Evolutionary conservation across 495 filamentous ascomycete species (phyloP), one percentile per base, ranked within the genome.

Genomic region (Xylaria curta): DNA sequence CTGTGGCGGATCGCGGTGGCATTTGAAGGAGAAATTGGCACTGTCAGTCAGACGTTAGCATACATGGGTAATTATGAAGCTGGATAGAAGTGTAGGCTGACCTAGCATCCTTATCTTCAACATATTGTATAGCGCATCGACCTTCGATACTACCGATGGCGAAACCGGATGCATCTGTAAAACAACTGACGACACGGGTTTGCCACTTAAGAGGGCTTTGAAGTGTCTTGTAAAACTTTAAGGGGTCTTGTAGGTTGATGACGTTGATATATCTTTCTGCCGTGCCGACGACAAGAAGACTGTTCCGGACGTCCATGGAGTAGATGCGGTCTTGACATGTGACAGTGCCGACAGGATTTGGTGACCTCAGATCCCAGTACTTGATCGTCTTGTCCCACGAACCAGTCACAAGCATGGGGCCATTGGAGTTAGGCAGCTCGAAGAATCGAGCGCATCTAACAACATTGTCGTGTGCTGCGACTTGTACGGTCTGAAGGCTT

Each of bases 1-100:
- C n/a, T 89, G 77, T 0, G 90, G 88, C 13, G 89, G 86, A 75
- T 94, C 90, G 28, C 95, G 93, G 78, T 98, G 95, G 80, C 95
- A 98, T 81, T 95, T 97, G 87, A 97, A 98, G 33, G 90, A 92
- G 84, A 97, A 95, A 79, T 96, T 96, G 46, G 89, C 91, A 76
- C 88, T 90, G 62, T 63, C 26, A 19, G 31, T 42, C 44, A 38
- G 10, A 17, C 3, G 54, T 75, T 72, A 77, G 66, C 61, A 44
- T 72, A 38, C 33, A 26, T 62, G 19, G 9, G 19, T 54, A 28
- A 10, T 46, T 49, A 40, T 28, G 31, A 24, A 40, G 53, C 21
- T 28, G 47, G 5, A 9, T 12, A 66, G 33, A n/a, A 26, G 28
- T 46, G 51, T 21, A 24, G 58, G n/a, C n/a, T 58, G 67, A 80